Base-by-base conservation (phyloP, 225 moss, liverwort and hornwort species). In the Pleurozium schreberi region DNA sequence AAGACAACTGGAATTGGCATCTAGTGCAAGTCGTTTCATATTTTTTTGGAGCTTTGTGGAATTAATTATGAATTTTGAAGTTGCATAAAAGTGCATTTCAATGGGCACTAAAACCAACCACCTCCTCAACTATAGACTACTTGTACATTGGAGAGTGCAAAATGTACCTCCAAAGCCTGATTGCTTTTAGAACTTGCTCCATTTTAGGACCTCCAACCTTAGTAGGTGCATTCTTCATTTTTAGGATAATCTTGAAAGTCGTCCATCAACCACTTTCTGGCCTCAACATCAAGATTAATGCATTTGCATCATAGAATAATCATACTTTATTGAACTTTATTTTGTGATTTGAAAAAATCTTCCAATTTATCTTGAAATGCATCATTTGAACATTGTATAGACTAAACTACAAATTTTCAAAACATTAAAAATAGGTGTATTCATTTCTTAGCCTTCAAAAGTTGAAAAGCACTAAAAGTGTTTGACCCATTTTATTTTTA, bases 221-320 rank as follows among this genome's bases (percentile, higher is more conserved):
- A n/a, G n/a, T n/a, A 22, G 68, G 13, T 67, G 22, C 22, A 68
- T 23, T n/a, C 3, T 43, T 71, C 40, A 27, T 70, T 27, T 16
- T 9, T 71, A 27, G 0, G 9, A 1, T 71, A 71, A 43, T 71
- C 16, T 43, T 71, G 16, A 43, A 71, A 40, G 16, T 71, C 8
- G 27, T 71, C 5, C 5, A 70, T 43, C 2, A 0, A 1, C 2
- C 5, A 27, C 4, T 27, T 71, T 71, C 2, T 26, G 0, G 3
- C 4, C 10, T 23, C 10, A 28, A 73, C 1, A 73, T 45, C 5
- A 47, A 0, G 19, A 2, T 47, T 74, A 47, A 74, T 75, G 75
- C 19, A 49, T 49, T 33, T 33, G 12, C 8, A 49, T 75, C 0
- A 47, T 1, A 0, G 4, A 75, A 33, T 42, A 2, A 49, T 1